Evolutionary conservation across 2,329 filamentous ascomycete genomes (phyloP).

Genomic region (Colletotrichum shisoi): DNA sequence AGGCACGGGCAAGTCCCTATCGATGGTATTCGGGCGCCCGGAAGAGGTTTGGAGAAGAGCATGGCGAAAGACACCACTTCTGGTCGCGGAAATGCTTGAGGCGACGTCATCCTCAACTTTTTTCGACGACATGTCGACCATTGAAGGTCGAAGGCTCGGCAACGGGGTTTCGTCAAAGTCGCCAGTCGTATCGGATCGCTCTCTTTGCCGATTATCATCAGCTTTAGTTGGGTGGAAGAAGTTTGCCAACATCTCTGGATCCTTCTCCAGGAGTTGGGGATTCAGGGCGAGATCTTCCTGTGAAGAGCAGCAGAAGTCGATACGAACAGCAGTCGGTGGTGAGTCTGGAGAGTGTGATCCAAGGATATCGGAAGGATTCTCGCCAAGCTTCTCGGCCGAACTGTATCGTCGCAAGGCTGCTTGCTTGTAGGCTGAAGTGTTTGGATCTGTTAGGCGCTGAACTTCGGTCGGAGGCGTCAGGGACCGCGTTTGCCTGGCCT

Average conservation of each 20-base stretch:
- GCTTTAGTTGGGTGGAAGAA: slow-evolving; percentile 34
- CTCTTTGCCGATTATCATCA: background rate
- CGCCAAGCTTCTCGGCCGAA: slow-evolving; percentile 19
- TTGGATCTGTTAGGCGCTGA: slow-evolving; percentile 27
- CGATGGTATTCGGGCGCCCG: slow-evolving; percentile 38
- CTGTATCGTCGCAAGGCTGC: slow-evolving; percentile 23
- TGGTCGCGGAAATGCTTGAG: slow-evolving; percentile 25
- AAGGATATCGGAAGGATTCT: background rate
- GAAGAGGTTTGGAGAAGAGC: slow-evolving; percentile 43
- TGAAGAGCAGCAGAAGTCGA: slow-evolving; percentile 7
- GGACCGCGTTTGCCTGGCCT: slow-evolving; percentile 20
- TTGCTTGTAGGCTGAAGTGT: slow-evolving; percentile 15
- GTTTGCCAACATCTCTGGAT: slow-evolving; percentile 31
- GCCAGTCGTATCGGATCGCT: slow-evolving; percentile 15
- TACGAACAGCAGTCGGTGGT: background rate
- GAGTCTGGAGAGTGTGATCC: background rate
- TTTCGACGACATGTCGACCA: slow-evolving; percentile 41
- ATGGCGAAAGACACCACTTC: slow-evolving; percentile 38
- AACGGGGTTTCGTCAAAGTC: slow-evolving; percentile 49
- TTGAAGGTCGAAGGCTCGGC: slow-evolving; percentile 46
- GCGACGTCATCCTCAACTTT: slow-evolving; percentile 17
- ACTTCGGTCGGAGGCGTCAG: slow-evolving; percentile 33
- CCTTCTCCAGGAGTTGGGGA: background rate
- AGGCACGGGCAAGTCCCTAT: slow-evolving; percentile 41
- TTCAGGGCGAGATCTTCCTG: slow-evolving; percentile 14